Evolutionary conservation across 2,329 filamentous ascomycete genomes (phyloP).

Genomic region (Aureobasidium pullulans): DNA sequence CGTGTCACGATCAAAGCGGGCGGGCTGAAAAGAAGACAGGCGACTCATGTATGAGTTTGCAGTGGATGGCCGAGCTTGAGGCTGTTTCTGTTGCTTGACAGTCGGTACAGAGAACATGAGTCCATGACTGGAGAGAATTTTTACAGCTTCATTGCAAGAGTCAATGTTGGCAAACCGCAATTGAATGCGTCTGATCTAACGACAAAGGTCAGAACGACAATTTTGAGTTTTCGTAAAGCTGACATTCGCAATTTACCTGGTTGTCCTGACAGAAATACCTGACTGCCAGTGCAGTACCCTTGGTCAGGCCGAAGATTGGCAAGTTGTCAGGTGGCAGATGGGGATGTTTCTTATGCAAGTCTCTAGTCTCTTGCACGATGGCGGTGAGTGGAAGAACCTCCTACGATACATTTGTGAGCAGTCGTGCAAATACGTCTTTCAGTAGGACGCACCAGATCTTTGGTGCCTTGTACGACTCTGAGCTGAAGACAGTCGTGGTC

Average conservation of each 20-base stretch:
- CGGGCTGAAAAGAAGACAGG: not conserved
- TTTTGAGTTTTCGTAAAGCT: too few species aligned
- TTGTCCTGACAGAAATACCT: conserved; percentile 31
- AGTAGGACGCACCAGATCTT: conserved; percentile 30
- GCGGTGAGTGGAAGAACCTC: conserved; percentile 13
- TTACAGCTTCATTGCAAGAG: conserved; percentile 17
- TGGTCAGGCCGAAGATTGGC: conserved; percentile 37
- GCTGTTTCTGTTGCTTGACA: not conserved
- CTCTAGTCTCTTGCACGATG: conserved; percentile 11
- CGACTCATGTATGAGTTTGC: not conserved
- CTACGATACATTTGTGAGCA: conserved; percentile 10
- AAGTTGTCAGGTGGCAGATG: conserved; percentile 30
- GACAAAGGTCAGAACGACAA: not conserved
- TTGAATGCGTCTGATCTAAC: conserved; percentile 26
- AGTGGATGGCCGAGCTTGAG: not conserved
- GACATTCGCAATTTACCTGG: conserved; percentile 24
- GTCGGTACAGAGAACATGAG: conserved; percentile 4
- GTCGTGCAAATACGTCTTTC: not conserved
- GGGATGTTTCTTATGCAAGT: not conserved
- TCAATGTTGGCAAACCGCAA: conserved; percentile 21
- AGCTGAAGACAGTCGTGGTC: conserved; percentile 2
- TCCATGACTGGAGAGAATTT: not conserved
- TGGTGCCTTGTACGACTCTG: conserved; percentile 31
- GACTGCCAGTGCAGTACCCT: conserved; percentile 33
- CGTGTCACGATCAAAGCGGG: not conserved